A percentile compares a stretch with the other conserved stretches of the same genome.
These are phyloP conservation scores for Ogataea parapolymorpha DNA, from an alignment of 805 yeast genomes.

Conservation along the genomic window DNA sequence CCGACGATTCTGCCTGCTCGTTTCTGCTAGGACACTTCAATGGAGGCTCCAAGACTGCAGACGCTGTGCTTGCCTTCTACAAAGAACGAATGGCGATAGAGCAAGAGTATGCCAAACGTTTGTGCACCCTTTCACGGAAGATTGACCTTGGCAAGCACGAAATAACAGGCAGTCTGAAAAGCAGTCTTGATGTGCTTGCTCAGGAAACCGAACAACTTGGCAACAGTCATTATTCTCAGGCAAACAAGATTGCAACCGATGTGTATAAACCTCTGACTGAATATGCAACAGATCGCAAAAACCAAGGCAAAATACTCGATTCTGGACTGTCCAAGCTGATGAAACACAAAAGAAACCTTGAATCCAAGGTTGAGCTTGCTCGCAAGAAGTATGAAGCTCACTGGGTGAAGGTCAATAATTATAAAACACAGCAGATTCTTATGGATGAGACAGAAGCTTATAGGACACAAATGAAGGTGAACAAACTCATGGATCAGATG, in stretches of 20 bases:
- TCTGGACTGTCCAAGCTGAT: constrained; percentile 52
- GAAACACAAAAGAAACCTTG: constrained; percentile 40
- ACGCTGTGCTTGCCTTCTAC: constrained; percentile 46
- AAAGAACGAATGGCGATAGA: constrained; percentile 61
- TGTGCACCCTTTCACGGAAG: constrained; percentile 49
- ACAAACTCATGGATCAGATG: constrained; percentile 43
- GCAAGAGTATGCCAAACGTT: constrained; percentile 62
- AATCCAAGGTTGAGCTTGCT: constrained; percentile 35
- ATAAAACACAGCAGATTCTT: constrained; percentile 58
- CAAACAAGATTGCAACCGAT: constrained; percentile 48
- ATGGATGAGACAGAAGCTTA: constrained; percentile 74
- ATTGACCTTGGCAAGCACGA: constrained; percentile 21
- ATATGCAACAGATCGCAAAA: constrained; percentile 49
- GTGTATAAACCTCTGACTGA: constrained; percentile 50
- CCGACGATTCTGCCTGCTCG: constrained; percentile 57
- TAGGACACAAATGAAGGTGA: constrained; percentile 52
- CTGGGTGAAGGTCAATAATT: constrained; percentile 56
- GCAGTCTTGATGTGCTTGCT: constrained; percentile 56
- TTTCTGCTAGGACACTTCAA: constrained; percentile 55
- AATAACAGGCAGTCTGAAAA: constrained; percentile 58
- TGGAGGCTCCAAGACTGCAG: constrained; percentile 56
- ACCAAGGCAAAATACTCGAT: constrained; percentile 55
- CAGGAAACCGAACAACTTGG: constrained; percentile 59
- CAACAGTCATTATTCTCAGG: constrained; percentile 50
- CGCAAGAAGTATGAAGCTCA: constrained; percentile 54